phyloP scores from a whole-genome alignment of 2,329 filamentous ascomycete species.

The Tricladium varicosporioides region DNA sequence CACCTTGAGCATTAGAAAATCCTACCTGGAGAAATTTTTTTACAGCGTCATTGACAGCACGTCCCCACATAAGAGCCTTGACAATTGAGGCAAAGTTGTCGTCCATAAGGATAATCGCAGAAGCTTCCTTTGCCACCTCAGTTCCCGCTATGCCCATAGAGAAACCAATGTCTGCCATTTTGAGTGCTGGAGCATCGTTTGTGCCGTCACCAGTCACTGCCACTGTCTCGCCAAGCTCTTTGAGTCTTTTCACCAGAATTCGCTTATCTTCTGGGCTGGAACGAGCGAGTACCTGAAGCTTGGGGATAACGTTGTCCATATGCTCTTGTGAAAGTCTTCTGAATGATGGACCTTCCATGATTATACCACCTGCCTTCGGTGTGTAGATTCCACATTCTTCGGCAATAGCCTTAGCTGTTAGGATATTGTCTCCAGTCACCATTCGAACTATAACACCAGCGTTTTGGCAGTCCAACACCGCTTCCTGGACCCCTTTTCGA shows the following conservation, averaged over 20 bases:
- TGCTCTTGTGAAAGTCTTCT: constrained; percentile 52
- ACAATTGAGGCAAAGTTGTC: constrained; percentile 87
- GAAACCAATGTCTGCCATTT: constrained; percentile 79
- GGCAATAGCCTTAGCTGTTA: constrained; percentile 69
- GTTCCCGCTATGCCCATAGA: constrained; percentile 84
- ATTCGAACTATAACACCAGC: constrained; percentile 70
- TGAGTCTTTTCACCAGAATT: constrained; percentile 67
- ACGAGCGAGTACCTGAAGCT: constrained; percentile 68
- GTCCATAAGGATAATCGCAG: constrained; percentile 83
- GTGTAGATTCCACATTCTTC: constrained; percentile 61
- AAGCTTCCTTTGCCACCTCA: constrained; percentile 82
- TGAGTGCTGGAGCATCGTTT: constrained; percentile 79
- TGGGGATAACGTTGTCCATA: constrained; percentile 43
- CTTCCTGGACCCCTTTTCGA: constrained; percentile 60
- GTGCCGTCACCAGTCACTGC: constrained; percentile 83
- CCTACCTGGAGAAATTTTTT: constrained; percentile 63
- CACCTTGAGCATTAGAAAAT: neutral
- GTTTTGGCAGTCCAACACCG: constrained; percentile 60
- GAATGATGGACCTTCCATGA: constrained; percentile 66
- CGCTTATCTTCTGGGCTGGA: constrained; percentile 78
- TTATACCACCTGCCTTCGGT: constrained; percentile 45
- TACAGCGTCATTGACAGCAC: constrained; percentile 73
- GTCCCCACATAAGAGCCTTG: constrained; percentile 78
- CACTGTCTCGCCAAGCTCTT: constrained; percentile 72
- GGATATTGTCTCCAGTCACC: constrained; percentile 70